phyloP scores from a whole-genome alignment of 2,329 filamentous ascomycete species.

The Fusarium sambucinum region DNA sequence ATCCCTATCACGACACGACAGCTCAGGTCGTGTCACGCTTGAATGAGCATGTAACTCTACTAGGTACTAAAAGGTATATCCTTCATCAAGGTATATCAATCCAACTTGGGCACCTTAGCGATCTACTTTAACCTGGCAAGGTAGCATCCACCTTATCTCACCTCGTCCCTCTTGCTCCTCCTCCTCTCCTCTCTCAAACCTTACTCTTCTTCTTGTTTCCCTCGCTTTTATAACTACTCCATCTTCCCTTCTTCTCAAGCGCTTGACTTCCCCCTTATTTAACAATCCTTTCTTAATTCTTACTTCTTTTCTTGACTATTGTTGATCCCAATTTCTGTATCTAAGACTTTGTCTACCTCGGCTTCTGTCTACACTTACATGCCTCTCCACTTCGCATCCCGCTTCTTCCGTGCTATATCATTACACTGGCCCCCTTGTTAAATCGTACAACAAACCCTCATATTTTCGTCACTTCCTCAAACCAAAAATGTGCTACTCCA shows the following conservation, averaged over 20 bases:
- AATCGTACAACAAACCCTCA: background rate
- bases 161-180: background rate
- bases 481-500: conserved; percentile 42
- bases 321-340: conserved; percentile 23
- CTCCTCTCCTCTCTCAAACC: background rate
- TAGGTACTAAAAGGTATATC: background rate
- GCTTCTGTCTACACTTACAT: conserved; percentile 25
- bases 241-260: conserved; percentile 1
- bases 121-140: conserved; percentile 18
- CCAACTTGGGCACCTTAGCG: background rate
- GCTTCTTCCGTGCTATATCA: conserved; percentile 20
- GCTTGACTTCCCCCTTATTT: conserved; percentile 7
- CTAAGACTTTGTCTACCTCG: conserved; percentile 18
- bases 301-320: conserved; percentile 2
- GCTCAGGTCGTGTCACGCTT: background rate
- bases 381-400: conserved; percentile 15
- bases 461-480: background rate
- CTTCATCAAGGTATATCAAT: conserved; percentile 1
- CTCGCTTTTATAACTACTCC: conserved; percentile 1
- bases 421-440: background rate
- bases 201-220: conserved; percentile 11
- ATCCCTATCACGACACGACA: conserved; percentile 2
- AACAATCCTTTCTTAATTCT: conserved; percentile 9
- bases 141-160: conserved; percentile 30
- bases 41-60: conserved; percentile 1